Percentiles rank a stretch among this genome's conserved stretches.
Evolutionary conservation across 139 green algal species (phyloP).

Genomic region (Pedinophyceae sp.): DNA sequence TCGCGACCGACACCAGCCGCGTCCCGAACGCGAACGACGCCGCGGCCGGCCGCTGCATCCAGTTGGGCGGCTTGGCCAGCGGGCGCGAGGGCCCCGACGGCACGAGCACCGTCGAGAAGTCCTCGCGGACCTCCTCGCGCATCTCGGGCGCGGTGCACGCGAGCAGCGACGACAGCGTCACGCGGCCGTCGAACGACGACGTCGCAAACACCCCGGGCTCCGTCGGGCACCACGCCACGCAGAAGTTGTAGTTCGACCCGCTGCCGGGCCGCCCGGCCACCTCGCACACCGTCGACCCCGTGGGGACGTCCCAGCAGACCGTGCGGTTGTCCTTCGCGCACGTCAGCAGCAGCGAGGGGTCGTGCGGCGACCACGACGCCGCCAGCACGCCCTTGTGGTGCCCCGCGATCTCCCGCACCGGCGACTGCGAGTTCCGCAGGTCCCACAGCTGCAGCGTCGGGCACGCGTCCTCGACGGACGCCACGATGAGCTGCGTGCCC

Average conservation of each 20-base stretch:
- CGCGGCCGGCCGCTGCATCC: conserved; percentile 60
- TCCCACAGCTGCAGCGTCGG: conserved; percentile 88
- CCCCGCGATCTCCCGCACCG: conserved; percentile 69
- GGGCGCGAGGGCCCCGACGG: conserved; percentile 20
- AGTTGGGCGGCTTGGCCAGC: conserved; percentile 49
- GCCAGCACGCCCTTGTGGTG: conserved; percentile 79
- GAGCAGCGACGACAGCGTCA: conserved; percentile 39
- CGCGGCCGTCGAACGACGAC: conserved; percentile 31
- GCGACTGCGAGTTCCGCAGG: conserved; percentile 74
- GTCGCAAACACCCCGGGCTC: conserved; percentile 43
- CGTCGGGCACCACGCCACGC: conserved; percentile 36
- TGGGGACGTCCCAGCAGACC: conserved; percentile 75
- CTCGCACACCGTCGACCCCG: conserved; percentile 6
- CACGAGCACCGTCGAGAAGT: conserved; percentile 25
- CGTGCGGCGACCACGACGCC: conserved; percentile 77
- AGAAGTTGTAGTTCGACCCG: conserved; percentile 61
- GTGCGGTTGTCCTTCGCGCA: conserved; percentile 85
- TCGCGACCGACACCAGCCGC: neutral
- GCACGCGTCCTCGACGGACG: conserved; percentile 80
- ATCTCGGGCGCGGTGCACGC: conserved; percentile 21
- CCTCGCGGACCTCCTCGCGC: conserved; percentile 31
- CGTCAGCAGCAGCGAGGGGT: conserved; percentile 73
- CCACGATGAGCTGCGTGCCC: conserved; percentile 85
- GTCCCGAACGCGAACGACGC: conserved; percentile 56
- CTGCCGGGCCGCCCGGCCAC: conserved; percentile 7